Percentiles rank a stretch among this genome's conserved stretches.
Conservation (phyloP, 1,139 yeast genomes). For the Kluyveromyces sp. region DNA sequence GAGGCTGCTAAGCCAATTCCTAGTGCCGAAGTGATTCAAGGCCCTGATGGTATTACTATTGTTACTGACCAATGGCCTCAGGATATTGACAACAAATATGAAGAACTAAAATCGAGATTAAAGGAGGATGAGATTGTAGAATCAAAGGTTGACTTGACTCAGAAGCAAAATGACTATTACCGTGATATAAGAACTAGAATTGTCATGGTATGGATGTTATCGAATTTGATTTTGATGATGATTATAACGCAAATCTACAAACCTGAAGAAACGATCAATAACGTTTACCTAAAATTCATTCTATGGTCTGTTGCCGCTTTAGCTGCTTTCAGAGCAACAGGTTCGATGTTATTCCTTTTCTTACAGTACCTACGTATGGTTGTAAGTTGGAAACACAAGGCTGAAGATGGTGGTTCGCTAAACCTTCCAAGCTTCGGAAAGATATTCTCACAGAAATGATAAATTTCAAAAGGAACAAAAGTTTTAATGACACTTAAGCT, state of each 20-base stretch:
- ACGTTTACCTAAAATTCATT: conserved; percentile 73
- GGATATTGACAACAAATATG: conserved; percentile 48
- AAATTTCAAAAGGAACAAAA: no score
- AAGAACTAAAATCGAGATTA: conserved; percentile 81
- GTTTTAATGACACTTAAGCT: no score
- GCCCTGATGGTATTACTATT: conserved; percentile 46
- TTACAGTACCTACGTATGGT: conserved; percentile 35
- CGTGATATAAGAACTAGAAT: conserved; percentile 90
- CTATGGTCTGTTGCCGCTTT: conserved; percentile 86
- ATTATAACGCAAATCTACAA: conserved; percentile 76
- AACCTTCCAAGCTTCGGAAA: conserved; percentile 12
- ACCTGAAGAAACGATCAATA: conserved; percentile 55
- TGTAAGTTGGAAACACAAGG: conserved; percentile 33
- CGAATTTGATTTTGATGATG: conserved; percentile 74
- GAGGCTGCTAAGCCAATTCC: conserved; percentile 60
- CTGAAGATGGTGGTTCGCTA: conserved; percentile 27
- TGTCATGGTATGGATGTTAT: conserved; percentile 83
- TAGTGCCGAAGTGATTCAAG: conserved; percentile 49
- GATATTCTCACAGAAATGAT: conserved; percentile 10
- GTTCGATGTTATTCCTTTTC: conserved; percentile 60
- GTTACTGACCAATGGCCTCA: conserved; percentile 79
- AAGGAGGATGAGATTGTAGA: conserved; percentile 44
- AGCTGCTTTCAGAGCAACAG: conserved; percentile 70
- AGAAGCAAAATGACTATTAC: conserved; percentile 75
- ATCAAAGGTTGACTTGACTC: conserved; percentile 32